Evolutionary conservation across 2,329 filamentous ascomycete genomes (phyloP).

Genomic region (Proliferodiscus dingleyae): DNA sequence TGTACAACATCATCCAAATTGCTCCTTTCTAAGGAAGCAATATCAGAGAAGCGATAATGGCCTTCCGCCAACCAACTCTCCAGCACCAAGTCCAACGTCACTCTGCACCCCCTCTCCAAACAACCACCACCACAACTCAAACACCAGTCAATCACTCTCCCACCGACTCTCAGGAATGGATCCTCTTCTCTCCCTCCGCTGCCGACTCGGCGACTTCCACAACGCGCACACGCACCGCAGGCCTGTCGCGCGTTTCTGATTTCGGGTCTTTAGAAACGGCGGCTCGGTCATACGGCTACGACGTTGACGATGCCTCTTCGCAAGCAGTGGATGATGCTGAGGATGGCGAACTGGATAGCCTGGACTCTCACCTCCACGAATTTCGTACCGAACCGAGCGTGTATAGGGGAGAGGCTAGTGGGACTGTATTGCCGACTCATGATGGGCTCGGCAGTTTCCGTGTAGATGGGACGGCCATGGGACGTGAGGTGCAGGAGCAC

Average conservation of each 20-base stretch:
- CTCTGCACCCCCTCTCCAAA: slow-evolving; percentile 30
- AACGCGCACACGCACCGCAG: slow-evolving; percentile 59
- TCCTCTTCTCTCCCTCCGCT: slow-evolving; percentile 80
- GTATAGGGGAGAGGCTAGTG: slow-evolving; percentile 27
- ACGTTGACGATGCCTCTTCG: slow-evolving; percentile 52
- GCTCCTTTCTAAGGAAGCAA: too few relatives aligned
- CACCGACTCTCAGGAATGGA: slow-evolving; percentile 87
- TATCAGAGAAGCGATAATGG: slow-evolving; percentile 39
- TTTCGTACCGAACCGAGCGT: slow-evolving; percentile 60
- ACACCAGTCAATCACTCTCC: slow-evolving; percentile 34
- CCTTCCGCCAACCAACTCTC: slow-evolving; percentile 56
- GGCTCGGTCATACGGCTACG: slow-evolving; percentile 48
- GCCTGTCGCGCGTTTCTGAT: too few relatives aligned
- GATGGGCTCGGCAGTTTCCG: slow-evolving; percentile 87
- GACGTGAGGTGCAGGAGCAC: slow-evolving; percentile 67
- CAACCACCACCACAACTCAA: slow-evolving; percentile 29
- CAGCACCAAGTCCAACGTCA: slow-evolving; percentile 46
- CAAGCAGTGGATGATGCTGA: slow-evolving; percentile 61
- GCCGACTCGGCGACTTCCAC: slow-evolving; percentile 61
- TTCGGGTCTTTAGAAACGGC: slow-evolving; percentile 72
- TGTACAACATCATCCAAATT: too few relatives aligned
- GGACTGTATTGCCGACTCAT: slow-evolving; percentile 77
- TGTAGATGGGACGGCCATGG: slow-evolving; percentile 51
- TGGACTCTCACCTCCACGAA: slow-evolving; percentile 86
- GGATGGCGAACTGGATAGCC: slow-evolving; percentile 80